A percentile compares a stretch with the other conserved stretches of the same genome.
Evolutionary conservation across 345 rosid species (phyloP).

Genomic region (Eucalyptus regnans): DNA sequence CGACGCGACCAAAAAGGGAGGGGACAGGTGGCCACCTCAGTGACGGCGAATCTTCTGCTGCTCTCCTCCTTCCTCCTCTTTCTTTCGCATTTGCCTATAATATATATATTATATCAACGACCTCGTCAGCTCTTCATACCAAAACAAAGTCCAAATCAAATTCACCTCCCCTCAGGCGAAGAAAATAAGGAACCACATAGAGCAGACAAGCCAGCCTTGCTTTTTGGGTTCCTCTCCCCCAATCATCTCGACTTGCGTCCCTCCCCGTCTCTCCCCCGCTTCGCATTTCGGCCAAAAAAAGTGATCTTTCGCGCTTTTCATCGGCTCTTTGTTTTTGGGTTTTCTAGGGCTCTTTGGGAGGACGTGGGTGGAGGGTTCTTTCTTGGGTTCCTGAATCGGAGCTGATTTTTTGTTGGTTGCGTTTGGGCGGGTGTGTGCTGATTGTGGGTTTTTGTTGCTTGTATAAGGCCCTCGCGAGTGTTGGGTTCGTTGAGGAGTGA

Average conservation of each 20-base stretch:
- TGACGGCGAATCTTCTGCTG: background rate
- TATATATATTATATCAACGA: background rate
- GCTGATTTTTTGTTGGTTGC: background rate
- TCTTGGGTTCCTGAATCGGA: background rate
- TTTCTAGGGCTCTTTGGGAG: background rate
- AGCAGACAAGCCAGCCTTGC: too few relatives aligned
- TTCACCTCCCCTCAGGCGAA: background rate
- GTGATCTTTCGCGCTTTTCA: background rate
- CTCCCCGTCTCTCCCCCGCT: background rate
- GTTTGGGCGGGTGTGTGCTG: background rate
- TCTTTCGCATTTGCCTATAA: background rate
- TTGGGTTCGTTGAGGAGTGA: background rate
- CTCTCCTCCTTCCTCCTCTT: too few relatives aligned
- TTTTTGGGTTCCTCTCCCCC: too few relatives aligned
- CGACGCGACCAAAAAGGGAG: background rate
- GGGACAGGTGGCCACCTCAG: background rate
- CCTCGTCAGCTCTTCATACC: background rate
- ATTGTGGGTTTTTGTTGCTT: background rate
- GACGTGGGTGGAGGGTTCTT: background rate
- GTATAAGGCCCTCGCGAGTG: background rate
- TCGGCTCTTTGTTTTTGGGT: background rate
- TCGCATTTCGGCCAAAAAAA: background rate
- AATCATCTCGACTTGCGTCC: background rate
- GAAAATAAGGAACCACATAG: background rate
- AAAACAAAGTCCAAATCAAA: background rate